Evolutionary conservation across 2,329 filamentous ascomycete species (phyloP).

Genomic region (Xylaria arbuscula): DNA sequence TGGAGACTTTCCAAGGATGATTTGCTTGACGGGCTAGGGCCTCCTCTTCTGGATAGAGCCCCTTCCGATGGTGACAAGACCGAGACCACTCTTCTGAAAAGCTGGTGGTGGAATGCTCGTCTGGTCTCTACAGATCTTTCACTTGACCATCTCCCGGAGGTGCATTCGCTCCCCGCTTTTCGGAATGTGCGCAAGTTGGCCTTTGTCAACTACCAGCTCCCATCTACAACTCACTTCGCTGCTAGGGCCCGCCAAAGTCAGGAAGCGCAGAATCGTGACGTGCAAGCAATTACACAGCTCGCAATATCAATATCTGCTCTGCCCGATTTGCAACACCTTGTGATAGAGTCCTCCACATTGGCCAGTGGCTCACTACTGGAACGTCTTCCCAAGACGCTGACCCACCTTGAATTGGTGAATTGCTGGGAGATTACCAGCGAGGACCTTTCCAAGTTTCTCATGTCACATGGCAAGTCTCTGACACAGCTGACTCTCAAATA

Average conservation of each 20-base stretch:
- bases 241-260: conserved; percentile 37
- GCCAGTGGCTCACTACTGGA: conserved; percentile 76
- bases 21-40: conserved; percentile 72
- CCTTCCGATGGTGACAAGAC: conserved; percentile 53
- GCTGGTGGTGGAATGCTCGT: conserved; percentile 72
- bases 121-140: conserved; percentile 60
- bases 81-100: conserved; percentile 55
- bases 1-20: conserved; percentile 72
- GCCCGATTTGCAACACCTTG: conserved; percentile 71
- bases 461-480: conserved; percentile 74
- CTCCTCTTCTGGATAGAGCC: conserved; percentile 57
- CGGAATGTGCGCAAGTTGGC: conserved; percentile 64
- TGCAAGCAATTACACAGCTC: conserved; percentile 49
- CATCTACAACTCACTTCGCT: conserved; percentile 52
- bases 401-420: conserved; percentile 78
- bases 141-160: conserved; percentile 59
- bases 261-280: conserved; percentile 49
- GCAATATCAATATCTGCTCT: conserved; percentile 65
- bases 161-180: conserved; percentile 70
- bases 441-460: conserved; percentile 72
- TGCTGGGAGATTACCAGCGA: conserved; percentile 80
- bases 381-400: conserved; percentile 72
- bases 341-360: conserved; percentile 79
- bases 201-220: conserved; percentile 72
- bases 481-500: conserved; percentile 77